These are phyloP conservation scores for Passiflora organensis DNA, from an alignment of 345 rosid genomes.

Conservation along the genomic window DNA sequence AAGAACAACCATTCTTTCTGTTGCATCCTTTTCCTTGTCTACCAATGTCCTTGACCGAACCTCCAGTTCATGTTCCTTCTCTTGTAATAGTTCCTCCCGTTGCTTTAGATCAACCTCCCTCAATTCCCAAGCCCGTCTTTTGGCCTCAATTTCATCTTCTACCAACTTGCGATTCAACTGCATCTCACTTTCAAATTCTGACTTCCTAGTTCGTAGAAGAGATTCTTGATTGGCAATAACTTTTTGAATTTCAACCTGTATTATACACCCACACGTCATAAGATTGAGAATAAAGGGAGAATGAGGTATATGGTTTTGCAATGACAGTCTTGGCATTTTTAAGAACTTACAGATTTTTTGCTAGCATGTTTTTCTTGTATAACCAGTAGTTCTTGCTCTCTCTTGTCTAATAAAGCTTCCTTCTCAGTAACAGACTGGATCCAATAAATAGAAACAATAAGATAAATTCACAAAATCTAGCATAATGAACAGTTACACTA, in stretches of 20 bases:
- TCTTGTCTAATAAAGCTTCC: constrained; percentile 56
- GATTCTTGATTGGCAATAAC: constrained; percentile 56
- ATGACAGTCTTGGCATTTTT: background rate
- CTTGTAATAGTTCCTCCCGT: constrained; percentile 56
- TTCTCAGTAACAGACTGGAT: constrained; percentile 50
- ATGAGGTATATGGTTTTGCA: background rate
- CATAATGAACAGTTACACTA: background rate
- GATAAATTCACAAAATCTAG: constrained; percentile 5
- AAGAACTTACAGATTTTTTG: constrained; percentile 73
- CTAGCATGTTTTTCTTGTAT: constrained; percentile 59
- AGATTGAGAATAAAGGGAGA: background rate
- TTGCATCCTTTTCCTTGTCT: constrained; percentile 68
- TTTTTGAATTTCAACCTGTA: constrained; percentile 64
- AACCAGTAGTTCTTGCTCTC: constrained; percentile 69
- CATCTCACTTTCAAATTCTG: constrained; percentile 74
- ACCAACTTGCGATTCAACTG: constrained; percentile 52
- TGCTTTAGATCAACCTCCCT: constrained; percentile 73
- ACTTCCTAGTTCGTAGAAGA: constrained; percentile 48
- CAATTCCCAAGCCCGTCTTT: constrained; percentile 89
- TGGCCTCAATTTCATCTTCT: constrained; percentile 81
- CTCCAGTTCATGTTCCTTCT: constrained; percentile 82
- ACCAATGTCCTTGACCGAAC: constrained; percentile 46
- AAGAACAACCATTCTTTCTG: constrained; percentile 42
- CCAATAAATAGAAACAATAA: constrained; percentile 9
- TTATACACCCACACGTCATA: constrained; percentile 5